Conservation (phyloP, 495 filamentous ascomycete genomes). For the Trypethelium eluteriae region DNA sequence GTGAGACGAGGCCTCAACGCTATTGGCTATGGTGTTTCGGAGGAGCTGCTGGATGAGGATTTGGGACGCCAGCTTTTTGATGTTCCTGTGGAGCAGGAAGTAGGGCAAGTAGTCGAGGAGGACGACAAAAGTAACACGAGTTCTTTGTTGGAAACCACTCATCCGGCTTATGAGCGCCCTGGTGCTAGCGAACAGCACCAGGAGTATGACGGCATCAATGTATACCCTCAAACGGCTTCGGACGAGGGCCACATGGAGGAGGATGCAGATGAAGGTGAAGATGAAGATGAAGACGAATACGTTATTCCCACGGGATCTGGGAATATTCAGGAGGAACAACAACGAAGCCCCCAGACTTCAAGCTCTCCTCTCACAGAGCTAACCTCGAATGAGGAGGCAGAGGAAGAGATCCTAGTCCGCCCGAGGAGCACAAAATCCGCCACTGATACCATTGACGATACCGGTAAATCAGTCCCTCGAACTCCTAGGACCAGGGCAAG, state of each 20-base stretch:
- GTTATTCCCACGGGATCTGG: too few species aligned
- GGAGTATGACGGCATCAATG: background rate
- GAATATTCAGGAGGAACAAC: background rate
- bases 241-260: background rate
- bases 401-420: background rate
- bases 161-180: background rate
- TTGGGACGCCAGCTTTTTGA: background rate
- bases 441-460: background rate
- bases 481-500: background rate
- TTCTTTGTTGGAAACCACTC: background rate
- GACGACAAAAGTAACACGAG: background rate
- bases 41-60: background rate
- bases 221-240: background rate
- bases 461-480: background rate
- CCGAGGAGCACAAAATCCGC: background rate
- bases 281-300: background rate
- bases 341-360: background rate
- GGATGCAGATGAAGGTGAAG: background rate
- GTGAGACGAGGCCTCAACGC: background rate
- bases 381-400: background rate
- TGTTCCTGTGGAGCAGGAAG: background rate
- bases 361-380: background rate
- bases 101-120: background rate
- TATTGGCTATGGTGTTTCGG: background rate
- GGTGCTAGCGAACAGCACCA: background rate